These are phyloP conservation scores for Rhizophagus clarus DNA, from an alignment of 192 early-diverging fungal species.

Conservation along the genomic window DNA sequence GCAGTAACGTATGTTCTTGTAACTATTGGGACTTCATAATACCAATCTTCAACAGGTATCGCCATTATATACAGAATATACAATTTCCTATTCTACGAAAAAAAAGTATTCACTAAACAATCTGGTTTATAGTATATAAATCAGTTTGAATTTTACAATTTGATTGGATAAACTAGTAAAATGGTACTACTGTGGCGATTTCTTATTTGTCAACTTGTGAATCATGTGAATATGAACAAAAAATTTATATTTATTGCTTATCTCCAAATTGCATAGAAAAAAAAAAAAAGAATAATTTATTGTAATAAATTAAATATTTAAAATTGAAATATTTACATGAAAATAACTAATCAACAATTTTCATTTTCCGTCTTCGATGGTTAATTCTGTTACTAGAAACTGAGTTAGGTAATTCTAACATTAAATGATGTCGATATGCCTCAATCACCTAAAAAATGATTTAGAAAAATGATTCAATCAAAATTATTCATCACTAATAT, in stretches of 20 bases:
- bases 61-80: conserved; percentile 43
- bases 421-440: conserved; percentile 13
- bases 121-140: not conserved
- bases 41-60: conserved; percentile 83
- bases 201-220: not conserved
- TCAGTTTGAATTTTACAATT: not conserved
- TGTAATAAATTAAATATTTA: not conserved
- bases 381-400: not conserved
- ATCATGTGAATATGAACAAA: not conserved
- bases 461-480: not conserved
- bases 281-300: too few species aligned
- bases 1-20: conserved; percentile 88
- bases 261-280: too few species aligned
- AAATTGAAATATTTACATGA: not conserved
- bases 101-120: not conserved
- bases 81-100: not conserved
- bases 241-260: too few species aligned
- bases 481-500: not conserved
- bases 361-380: not conserved
- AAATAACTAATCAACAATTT: not conserved
- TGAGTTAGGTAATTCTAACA: not conserved
- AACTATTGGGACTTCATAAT: conserved; percentile 81
- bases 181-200: not conserved
- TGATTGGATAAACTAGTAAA: not conserved
- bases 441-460: not conserved